phyloP scores from a whole-genome alignment of 441 rosid genomes.

The Aquilaria agallochum region DNA sequence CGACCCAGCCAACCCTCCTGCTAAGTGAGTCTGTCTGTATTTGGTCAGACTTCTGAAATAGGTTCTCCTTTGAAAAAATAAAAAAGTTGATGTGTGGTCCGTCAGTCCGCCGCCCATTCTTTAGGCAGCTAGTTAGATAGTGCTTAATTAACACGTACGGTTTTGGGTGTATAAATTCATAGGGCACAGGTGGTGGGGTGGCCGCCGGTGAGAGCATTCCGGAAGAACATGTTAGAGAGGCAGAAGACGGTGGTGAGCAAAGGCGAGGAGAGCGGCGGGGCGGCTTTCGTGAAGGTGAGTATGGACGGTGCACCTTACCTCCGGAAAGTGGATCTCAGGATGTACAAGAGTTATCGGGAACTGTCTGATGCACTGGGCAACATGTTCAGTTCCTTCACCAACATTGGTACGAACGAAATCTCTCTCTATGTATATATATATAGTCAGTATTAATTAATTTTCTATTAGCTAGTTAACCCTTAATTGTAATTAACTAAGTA shows the following conservation, averaged over 20 bases:
- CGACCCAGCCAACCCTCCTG: constrained; percentile 67
- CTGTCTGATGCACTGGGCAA: constrained; percentile 62
- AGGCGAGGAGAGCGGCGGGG: constrained; percentile 25
- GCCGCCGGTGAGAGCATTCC: constrained; percentile 86
- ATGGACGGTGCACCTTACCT: constrained; percentile 93
- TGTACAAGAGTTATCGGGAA: constrained; percentile 57
- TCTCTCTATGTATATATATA: neutral
- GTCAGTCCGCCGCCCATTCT: too few relatives aligned
- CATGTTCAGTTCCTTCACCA: constrained; percentile 73
- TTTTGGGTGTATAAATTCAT: neutral
- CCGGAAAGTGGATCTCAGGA: constrained; percentile 74
- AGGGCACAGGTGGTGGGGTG: constrained; percentile 89
- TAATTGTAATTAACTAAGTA: too few relatives aligned
- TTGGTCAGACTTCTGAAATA: neutral
- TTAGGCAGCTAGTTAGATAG: neutral
- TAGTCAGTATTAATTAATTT: neutral
- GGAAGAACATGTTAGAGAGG: constrained; percentile 57
- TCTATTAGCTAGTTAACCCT: neutral
- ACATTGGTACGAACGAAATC: constrained; percentile 30
- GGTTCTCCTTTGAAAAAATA: neutral
- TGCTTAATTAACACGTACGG: neutral
- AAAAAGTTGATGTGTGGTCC: neutral
- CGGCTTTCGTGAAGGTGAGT: constrained; percentile 71
- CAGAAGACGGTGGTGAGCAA: constrained; percentile 30
- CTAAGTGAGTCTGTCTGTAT: constrained; percentile 43